Base-by-base conservation (phyloP, 345 rosid genomes). In the Lepidium africanum region DNA sequence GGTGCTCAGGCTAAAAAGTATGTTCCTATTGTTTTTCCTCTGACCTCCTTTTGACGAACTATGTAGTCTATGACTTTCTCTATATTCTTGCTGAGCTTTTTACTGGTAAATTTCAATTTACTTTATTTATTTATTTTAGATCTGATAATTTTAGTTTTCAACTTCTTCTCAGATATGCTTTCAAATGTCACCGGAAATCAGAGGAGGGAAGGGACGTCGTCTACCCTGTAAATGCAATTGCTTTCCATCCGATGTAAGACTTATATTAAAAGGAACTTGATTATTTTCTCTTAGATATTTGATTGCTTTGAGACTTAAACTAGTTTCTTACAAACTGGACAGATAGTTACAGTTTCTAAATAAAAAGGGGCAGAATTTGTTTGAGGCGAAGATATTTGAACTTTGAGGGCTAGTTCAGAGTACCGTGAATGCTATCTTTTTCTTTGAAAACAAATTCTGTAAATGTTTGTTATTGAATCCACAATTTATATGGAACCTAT, bases 1-100 rank as follows among this genome's bases (percentile, higher is more conserved):
- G 82, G 95, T 52, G 88, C 88, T 79, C 98, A 93, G 76, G 86
- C 96, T 65, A 93, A 93, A 90, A 93, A 88, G 98, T 90, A 86
- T 17, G 82, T 55, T 2, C 46, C 36, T 14, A 35, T 48, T 52
- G 12, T 12, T 14, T 47, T 23, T 45, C 21, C 33, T 21, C 25
- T 42, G 15, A 14, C 25, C 57, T 65, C 53, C 16, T 17, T 76
- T 23, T 33, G 47, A 32, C 1, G 25, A 14, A 23, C 10, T 52
- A 32, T 23, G 40, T 9, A 27, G 46, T 40, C 50, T 27, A 23
- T 12, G 54, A 32, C 10, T 13, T 36, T 38, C 38, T 47, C 12
- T 40, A 15, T 6, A 7, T 2, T 2, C 17, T 1, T 17, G 40
- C 9, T 23, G 38, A 32, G 14, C 15, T 17, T 30, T 51, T 23